These are phyloP conservation scores for Suillus decipiens DNA, from an alignment of 768 basidiomycete genomes.

Conservation along the genomic window DNA sequence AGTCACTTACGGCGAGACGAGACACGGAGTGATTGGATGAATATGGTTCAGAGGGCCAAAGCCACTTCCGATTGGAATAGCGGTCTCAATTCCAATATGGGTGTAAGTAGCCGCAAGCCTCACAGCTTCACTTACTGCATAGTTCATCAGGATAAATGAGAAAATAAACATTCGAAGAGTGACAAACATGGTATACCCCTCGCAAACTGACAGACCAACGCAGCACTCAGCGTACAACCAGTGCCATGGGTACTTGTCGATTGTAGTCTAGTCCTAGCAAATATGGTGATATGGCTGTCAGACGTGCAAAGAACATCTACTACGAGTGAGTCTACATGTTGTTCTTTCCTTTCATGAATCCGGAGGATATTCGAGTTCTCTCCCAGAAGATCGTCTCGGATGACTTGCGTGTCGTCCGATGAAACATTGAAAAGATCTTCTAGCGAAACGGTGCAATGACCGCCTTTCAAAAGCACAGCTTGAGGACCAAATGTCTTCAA, in stretches of 20 bases:
- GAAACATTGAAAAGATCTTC: slow-evolving; percentile 44
- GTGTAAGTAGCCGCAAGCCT: slow-evolving; percentile 69
- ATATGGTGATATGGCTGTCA: slow-evolving; percentile 45
- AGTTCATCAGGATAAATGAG: not conserved
- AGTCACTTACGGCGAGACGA: slow-evolving; percentile 57
- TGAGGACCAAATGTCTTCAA: slow-evolving; percentile 50
- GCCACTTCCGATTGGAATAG: slow-evolving; percentile 68
- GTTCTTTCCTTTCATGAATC: slow-evolving; percentile 9
- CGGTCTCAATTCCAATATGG: slow-evolving; percentile 70
- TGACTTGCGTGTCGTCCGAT: slow-evolving; percentile 35
- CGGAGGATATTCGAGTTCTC: slow-evolving; percentile 69
- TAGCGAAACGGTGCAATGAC: slow-evolving; percentile 58
- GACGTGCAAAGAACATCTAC: slow-evolving; percentile 59
- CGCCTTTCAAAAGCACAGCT: slow-evolving; percentile 83
- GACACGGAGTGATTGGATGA: slow-evolving; percentile 51
- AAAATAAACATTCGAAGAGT: not conserved
- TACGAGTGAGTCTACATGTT: slow-evolving; percentile 41
- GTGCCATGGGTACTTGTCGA: slow-evolving; percentile 87
- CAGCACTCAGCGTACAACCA: slow-evolving; percentile 88
- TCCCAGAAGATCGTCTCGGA: slow-evolving; percentile 46
- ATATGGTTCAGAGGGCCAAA: slow-evolving; percentile 88
- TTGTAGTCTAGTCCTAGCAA: slow-evolving; percentile 60
- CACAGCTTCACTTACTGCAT: slow-evolving; percentile 58
- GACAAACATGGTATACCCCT: slow-evolving; percentile 43
- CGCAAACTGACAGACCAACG: slow-evolving; percentile 69